A percentile compares a stretch with the other conserved stretches of the same genome.
Conservation (phyloP, 2,329 filamentous ascomycete genomes). For the Aspergillus ochraceus region DNA sequence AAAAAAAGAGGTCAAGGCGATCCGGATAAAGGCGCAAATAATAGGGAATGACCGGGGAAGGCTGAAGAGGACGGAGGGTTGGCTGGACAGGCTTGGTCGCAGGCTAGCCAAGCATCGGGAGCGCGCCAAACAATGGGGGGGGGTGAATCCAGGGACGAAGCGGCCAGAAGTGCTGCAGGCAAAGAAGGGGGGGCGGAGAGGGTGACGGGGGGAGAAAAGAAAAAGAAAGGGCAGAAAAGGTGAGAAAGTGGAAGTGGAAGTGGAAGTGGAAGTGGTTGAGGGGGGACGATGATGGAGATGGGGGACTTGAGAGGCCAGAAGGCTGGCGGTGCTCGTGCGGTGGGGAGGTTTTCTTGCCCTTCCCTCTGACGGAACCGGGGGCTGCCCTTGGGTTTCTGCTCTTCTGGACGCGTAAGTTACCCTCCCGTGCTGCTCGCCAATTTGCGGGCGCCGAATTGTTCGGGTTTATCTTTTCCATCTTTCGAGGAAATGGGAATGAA, state of each 20-base stretch:
- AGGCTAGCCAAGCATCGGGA: slow-evolving; percentile 19
- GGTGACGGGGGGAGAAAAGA: slow-evolving; percentile 9
- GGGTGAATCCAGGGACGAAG: slow-evolving; percentile 1
- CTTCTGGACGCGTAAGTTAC: slow-evolving; percentile 24
- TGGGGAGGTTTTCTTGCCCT: slow-evolving; percentile 16
- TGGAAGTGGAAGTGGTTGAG: slow-evolving; percentile 1
- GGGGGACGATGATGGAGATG: background rate
- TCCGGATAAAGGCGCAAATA: background rate
- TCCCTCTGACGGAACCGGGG: slow-evolving; percentile 16
- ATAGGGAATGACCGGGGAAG: slow-evolving; percentile 3
- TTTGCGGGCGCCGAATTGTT: no score
- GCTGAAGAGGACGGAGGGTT: slow-evolving; percentile 3
- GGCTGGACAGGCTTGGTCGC: slow-evolving; percentile 8
- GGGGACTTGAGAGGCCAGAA: background rate
- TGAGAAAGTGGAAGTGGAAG: slow-evolving; percentile 10
- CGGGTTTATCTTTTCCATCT: no score
- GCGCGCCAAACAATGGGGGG: slow-evolving; percentile 15
- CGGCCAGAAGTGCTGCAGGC: slow-evolving; percentile 1
- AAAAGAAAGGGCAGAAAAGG: background rate
- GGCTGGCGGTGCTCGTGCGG: slow-evolving; percentile 24
- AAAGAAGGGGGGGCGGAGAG: slow-evolving; percentile 10
- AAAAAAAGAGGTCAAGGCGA: background rate
- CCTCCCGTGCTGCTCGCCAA: no score
- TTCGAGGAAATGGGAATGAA: no score
- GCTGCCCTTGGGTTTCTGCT: slow-evolving; percentile 2